Conservation (phyloP, 2,329 filamentous ascomycete species). For the Xylaria sp. region DNA sequence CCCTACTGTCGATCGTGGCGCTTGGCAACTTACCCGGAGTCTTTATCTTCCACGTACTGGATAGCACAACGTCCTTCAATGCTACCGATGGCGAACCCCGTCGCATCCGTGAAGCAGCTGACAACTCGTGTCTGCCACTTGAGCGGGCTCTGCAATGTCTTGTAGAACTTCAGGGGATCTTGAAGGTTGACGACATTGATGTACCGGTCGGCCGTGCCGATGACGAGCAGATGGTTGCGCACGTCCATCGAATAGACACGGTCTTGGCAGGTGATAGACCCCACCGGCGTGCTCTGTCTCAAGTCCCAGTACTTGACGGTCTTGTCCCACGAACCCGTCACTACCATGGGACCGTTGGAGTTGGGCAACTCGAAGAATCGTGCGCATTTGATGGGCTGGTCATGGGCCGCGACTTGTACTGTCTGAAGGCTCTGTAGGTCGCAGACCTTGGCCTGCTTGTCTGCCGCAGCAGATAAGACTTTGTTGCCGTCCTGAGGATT, state of each 20-base stretch:
- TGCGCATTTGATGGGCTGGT: conserved; percentile 77
- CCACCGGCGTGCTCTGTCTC: conserved; percentile 66
- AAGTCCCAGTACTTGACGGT: conserved; percentile 89
- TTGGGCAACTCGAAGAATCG: conserved; percentile 72
- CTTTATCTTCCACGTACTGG: conserved; percentile 97
- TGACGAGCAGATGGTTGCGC: conserved; percentile 82
- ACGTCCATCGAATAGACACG: conserved; percentile 92
- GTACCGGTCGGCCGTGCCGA: conserved; percentile 92
- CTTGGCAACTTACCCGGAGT: conserved; percentile 61
- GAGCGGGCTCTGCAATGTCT: conserved; percentile 90
- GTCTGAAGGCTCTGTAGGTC: conserved; percentile 73
- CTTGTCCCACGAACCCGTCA: conserved; percentile 93
- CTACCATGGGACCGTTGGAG: conserved; percentile 74
- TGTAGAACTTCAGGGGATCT: conserved; percentile 89
- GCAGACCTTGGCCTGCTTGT: conserved; percentile 87
- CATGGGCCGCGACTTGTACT: conserved; percentile 79
- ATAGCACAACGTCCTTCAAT: conserved; percentile 98
- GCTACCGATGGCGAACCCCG: conserved; percentile 91
- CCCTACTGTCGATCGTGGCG: neutral
- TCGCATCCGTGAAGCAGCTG: conserved; percentile 90
- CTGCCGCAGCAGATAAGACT: conserved; percentile 82
- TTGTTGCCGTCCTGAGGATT: conserved; percentile 79
- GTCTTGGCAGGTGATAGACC: conserved; percentile 69
- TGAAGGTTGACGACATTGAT: conserved; percentile 94
- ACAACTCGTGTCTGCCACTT: conserved; percentile 98